Evolutionary conservation across 2,329 filamentous ascomycete genomes (phyloP), one percentile per base, ranked within the genome.

Genomic region (Huntiella abstrusa): DNA sequence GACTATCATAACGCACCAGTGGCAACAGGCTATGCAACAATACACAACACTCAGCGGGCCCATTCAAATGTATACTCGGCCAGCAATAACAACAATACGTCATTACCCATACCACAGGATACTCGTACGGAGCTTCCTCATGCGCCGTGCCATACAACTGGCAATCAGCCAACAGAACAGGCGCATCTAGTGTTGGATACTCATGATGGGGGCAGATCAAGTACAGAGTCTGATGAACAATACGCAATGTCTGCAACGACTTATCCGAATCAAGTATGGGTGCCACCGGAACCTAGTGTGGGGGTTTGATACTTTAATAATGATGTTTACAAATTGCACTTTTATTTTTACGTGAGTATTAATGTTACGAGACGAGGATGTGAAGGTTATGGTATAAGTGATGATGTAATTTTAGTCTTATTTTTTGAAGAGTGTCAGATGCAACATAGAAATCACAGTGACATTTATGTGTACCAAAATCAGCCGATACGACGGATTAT

Each of bases 211-310:
- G 28, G 8, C n/a, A 10, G 13, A n/a, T 19, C 11, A 13, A 34
- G 16, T 13, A 13, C n/a, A 11, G 33, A 17, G 3, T 16, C 3
- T n/a, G 37, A 45, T 5, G 37, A 41, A 12, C 17, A 44, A 13
- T 36, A 36, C 7, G 22, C 16, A 10, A 49, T 49, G 47, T 41
- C 42, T 12, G 47, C 47, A 13, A 49, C 47, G 11, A 17, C 47
- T 10, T 49, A 49, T 19, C 47, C 47, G 5, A 43, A 43, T 4
- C 47, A 49, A 15, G 37, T 41, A 35, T 49, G 47, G 47, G 41
- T 17, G 10, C 41, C 41, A 43, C 22, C 22, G 22, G 22, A 28
- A 28, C 22, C 22, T 28, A 28, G 22, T 28, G 6, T 10, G 22
- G 8, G 22, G 1, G 3, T 1, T 28, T 28, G 3, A 28, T 28